Evolutionary conservation across 1,284 basidiomycete species (phyloP).

Genomic region (Fomitiporia mediterranea): DNA sequence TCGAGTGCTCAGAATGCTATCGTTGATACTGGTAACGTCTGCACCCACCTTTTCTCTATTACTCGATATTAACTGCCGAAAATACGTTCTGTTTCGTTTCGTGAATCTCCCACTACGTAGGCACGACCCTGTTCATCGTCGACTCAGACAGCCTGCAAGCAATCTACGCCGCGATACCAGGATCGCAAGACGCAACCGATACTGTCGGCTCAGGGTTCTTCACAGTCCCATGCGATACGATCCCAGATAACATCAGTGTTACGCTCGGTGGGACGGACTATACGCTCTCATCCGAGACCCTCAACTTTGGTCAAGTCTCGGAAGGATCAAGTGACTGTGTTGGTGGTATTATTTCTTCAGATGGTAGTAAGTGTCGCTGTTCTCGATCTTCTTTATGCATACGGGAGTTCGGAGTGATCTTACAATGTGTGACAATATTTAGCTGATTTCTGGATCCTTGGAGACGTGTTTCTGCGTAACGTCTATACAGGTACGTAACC

Average conservation of each 20-base stretch:
- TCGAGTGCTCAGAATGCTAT: slow-evolving; percentile 26
- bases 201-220: slow-evolving; percentile 23
- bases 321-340: slow-evolving; percentile 22
- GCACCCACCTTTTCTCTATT: too few species aligned
- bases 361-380: too few species aligned
- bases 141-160: slow-evolving; percentile 38
- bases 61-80: too few species aligned
- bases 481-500: slow-evolving; percentile 22
- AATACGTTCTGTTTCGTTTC: too few species aligned
- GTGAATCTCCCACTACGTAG: slow-evolving; percentile 33
- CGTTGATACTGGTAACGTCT: slow-evolving; percentile 10
- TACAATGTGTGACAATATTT: neutral
- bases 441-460: slow-evolving; percentile 21
- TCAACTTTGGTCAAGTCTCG: slow-evolving; percentile 21
- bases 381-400: neutral
- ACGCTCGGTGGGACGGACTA: slow-evolving; percentile 22
- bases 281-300: slow-evolving; percentile 14
- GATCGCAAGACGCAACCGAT: slow-evolving; percentile 27
- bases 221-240: slow-evolving; percentile 19
- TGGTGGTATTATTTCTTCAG: slow-evolving; percentile 22
- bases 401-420: neutral
- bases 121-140: slow-evolving; percentile 51
- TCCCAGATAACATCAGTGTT: slow-evolving; percentile 11
- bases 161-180: slow-evolving; percentile 42
- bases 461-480: slow-evolving; percentile 24